Conservation (phyloP, 2,329 filamentous ascomycete genomes). For the Fusarium heterosporum region DNA sequence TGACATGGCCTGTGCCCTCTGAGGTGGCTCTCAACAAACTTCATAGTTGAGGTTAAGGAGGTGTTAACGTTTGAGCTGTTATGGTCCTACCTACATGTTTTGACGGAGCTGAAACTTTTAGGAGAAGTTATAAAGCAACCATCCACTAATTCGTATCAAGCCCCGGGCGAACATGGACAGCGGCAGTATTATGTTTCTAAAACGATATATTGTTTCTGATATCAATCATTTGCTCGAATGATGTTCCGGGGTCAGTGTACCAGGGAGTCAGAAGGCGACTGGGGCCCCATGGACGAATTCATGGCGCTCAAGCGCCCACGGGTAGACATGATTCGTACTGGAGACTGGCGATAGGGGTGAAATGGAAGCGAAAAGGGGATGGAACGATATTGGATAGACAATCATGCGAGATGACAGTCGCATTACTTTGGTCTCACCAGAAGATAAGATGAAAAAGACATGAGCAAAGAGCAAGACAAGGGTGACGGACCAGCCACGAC, state of each 20-base stretch:
- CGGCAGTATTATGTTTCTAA: constrained; percentile 20
- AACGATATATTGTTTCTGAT: constrained; percentile 25
- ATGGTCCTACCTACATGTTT: constrained; percentile 21
- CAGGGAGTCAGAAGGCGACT: constrained; percentile 32
- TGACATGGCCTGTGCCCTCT: constrained; percentile 25
- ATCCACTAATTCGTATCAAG: constrained; percentile 23
- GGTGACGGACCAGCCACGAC: constrained; percentile 30
- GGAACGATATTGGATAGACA: constrained; percentile 15
- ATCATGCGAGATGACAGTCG: constrained; percentile 36
- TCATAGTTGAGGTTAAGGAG: constrained; percentile 9
- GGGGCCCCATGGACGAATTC: constrained; percentile 36
- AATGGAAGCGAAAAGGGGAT: constrained; percentile 20
- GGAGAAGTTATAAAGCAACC: constrained; percentile 21
- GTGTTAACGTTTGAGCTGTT: constrained; percentile 24
- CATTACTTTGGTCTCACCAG: constrained; percentile 23
- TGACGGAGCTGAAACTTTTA: constrained; percentile 17
- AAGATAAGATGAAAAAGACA: constrained; percentile 22
- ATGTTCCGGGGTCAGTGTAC: constrained; percentile 34
- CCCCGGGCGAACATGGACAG: constrained; percentile 22
- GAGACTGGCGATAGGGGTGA: neutral
- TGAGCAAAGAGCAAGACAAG: constrained; percentile 19
- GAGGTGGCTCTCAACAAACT: constrained; percentile 26
- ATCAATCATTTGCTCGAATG: constrained; percentile 41
- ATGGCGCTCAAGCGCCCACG: constrained; percentile 34
- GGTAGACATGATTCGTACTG: constrained; percentile 30